Evolutionary conservation across 1,284 basidiomycete species (phyloP), one percentile per base, ranked within the genome.

Genomic region (Marasmius fiardii): DNA sequence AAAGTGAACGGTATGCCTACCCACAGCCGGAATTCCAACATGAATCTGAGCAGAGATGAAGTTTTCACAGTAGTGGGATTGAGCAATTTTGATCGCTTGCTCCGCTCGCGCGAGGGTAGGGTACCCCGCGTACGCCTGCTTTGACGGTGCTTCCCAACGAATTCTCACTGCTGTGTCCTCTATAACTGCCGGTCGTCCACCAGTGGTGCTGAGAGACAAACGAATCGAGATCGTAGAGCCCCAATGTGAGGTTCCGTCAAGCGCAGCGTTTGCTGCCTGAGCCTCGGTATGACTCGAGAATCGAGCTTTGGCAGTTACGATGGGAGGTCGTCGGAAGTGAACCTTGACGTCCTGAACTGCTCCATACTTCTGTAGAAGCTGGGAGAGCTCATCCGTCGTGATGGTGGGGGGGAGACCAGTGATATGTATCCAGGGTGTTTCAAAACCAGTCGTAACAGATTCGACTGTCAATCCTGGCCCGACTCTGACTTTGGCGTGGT

Each of bases 71-170:
- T 71, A 71, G 0, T 61, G 60, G 1, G 70, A 69, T 1, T 76
- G 67, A 0, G 71, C 64, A 20, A 63, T 64, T 2, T 66, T 66
- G 2, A 86, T 74, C 0, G 78, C 85, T 26, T 67, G 64, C 21
- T 74, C 64, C 0, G 87, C 86, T 10, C 74, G 69, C 41, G 71
- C 68, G 43, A 71, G 58, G 1, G 72, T 79, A 0, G 70, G 63
- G 59, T 84, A 90, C 1, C 88, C 88, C 18, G 77, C 80, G 57
- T 80, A 89, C 0, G 75, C 84, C 1, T 71, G 71, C 37, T 74
- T 75, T 14, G 68, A 66, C 0, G 88, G 83, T 2, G 75, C 75
- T 20, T 79, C 74, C 79, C 80, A 85, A 14, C 74, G 65, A 28
- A 90, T 66, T 10, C 77, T 76, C 3, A 87, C 75, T 10, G 73